Evolutionary conservation across 2,329 filamentous ascomycete species (phyloP).

Genomic region (Zasmidium angulare): DNA sequence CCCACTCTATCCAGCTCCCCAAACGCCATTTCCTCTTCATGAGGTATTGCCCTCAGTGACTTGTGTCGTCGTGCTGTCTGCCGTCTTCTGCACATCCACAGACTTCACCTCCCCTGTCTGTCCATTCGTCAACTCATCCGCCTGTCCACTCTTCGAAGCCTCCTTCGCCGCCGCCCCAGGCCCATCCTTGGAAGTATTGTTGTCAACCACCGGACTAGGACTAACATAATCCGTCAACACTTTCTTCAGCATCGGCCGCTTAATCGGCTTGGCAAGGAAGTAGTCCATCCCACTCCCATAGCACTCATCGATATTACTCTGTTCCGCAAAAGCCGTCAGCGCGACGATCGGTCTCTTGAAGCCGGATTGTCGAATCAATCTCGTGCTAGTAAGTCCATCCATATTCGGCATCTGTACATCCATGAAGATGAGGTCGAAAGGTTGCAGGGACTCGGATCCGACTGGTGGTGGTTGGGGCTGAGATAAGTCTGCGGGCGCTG

Average conservation of each 20-base stretch:
- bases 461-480: too few relatives aligned
- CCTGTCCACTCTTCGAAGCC: too few relatives aligned
- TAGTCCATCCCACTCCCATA: constrained; percentile 91
- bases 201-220: constrained; percentile 44
- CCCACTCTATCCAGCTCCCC: neutral
- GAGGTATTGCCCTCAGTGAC: neutral
- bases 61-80: too few relatives aligned
- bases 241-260: constrained; percentile 80
- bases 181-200: neutral
- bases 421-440: constrained; percentile 92
- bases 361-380: constrained; percentile 80
- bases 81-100: too few relatives aligned
- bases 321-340: constrained; percentile 84
- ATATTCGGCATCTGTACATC: constrained; percentile 92
- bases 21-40: neutral
- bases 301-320: constrained; percentile 66
- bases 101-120: too few relatives aligned
- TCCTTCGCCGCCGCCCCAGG: neutral
- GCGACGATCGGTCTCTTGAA: constrained; percentile 88
- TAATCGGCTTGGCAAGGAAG: constrained; percentile 74
- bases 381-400: constrained; percentile 82
- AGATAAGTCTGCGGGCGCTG: constrained; percentile 4
- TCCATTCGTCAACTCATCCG: too few relatives aligned
- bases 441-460: too few relatives aligned
- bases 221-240: constrained; percentile 79